These are phyloP conservation scores for Irpex rosettiformis DNA, from an alignment of 1,284 basidiomycete genomes.

Conservation along the genomic window DNA sequence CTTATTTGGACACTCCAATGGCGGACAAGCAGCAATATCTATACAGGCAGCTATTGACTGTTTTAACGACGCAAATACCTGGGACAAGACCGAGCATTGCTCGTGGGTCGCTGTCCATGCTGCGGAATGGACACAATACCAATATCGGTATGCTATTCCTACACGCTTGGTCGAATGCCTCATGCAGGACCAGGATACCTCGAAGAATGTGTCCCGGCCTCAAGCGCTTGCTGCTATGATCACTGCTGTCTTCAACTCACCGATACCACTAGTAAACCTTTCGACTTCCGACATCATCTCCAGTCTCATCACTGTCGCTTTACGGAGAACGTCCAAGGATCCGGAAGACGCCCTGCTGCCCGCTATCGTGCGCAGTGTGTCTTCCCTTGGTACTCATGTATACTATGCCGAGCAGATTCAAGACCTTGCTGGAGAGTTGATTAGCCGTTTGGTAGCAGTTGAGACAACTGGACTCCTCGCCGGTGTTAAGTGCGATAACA, in stretches of 20 bases:
- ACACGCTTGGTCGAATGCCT: slow-evolving; percentile 83
- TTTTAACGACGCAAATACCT: slow-evolving; percentile 62
- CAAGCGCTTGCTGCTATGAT: slow-evolving; percentile 79
- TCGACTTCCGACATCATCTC: slow-evolving; percentile 89
- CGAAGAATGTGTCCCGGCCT: slow-evolving; percentile 53
- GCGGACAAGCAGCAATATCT: slow-evolving; percentile 70
- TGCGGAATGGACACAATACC: slow-evolving; percentile 85
- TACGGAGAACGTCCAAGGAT: slow-evolving; percentile 67
- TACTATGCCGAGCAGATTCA: slow-evolving; percentile 98
- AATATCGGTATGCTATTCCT: slow-evolving; percentile 90
- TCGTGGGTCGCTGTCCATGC: slow-evolving; percentile 80
- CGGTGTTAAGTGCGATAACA: slow-evolving; percentile 38
- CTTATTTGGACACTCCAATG: slow-evolving; percentile 76
- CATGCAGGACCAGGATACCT: slow-evolving; percentile 61
- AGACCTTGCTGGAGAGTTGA: slow-evolving; percentile 86
- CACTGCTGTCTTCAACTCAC: slow-evolving; percentile 79
- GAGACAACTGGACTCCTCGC: slow-evolving; percentile 59
- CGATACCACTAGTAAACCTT: slow-evolving; percentile 83
- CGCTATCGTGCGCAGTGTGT: slow-evolving; percentile 74
- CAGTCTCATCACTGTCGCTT: slow-evolving; percentile 70
- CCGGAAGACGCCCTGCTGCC: slow-evolving; percentile 69
- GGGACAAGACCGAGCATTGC: slow-evolving; percentile 74
- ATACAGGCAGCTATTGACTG: slow-evolving; percentile 69
- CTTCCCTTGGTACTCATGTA: slow-evolving; percentile 84
- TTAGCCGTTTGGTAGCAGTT: slow-evolving; percentile 70